phyloP scores from a whole-genome alignment of 768 basidiomycete genomes.

The Boletus tomentosulus region DNA sequence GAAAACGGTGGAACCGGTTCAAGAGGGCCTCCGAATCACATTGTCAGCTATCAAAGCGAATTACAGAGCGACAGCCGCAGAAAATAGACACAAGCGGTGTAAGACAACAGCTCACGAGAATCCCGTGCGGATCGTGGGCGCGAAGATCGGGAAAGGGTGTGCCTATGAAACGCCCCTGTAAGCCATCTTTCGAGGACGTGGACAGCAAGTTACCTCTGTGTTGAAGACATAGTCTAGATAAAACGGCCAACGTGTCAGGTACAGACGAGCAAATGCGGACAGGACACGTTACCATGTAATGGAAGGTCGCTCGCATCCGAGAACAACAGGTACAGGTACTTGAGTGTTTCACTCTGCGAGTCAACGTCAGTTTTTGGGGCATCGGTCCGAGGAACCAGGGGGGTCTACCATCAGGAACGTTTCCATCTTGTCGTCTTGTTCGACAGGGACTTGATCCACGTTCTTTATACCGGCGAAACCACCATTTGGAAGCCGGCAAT shows the following conservation, averaged over 20 bases:
- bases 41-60: neutral
- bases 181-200: neutral
- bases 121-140: conserved; percentile 43
- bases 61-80: neutral
- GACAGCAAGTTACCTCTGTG: conserved; percentile 60
- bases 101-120: conserved; percentile 37
- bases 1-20: neutral
- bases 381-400: neutral
- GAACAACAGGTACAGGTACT: conserved; percentile 89
- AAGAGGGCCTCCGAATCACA: neutral
- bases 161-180: conserved; percentile 37
- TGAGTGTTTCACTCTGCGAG: conserved; percentile 77
- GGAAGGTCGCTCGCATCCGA: conserved; percentile 69
- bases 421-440: conserved; percentile 88
- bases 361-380: neutral
- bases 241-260: conserved; percentile 6
- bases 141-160: conserved; percentile 70
- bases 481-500: conserved; percentile 72
- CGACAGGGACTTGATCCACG: conserved; percentile 70
- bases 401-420: conserved; percentile 77
- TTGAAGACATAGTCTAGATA: conserved; percentile 80
- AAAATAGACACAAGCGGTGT: neutral
- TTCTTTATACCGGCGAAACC: conserved; percentile 84
- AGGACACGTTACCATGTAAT: conserved; percentile 55
- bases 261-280: neutral